Base-by-base conservation (phyloP, 2,329 filamentous ascomycete genomes). In the Aspergillus arachidicola region DNA sequence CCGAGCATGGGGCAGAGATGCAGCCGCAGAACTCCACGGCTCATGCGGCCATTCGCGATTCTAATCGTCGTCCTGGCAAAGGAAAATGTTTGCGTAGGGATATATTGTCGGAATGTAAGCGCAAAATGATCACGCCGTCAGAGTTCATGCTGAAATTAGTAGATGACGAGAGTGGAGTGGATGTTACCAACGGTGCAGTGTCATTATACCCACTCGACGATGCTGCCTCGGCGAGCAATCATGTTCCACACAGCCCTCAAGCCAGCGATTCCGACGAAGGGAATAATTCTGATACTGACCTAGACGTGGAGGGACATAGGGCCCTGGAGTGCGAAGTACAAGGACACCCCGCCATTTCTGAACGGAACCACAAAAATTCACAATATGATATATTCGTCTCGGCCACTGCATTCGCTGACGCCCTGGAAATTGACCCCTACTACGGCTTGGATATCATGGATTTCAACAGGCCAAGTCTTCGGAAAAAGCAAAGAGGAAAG, bases 381-480 rank as follows among this genome's bases (percentile, higher is more conserved):
- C 61, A 59, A 12, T 41, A 36, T 58, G 58, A 65, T 43, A 65
- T 70, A 43, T 88, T 87, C 69, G 84, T 85, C 19, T 81, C 82
- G 43, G 87, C 86, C 6, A 81, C 81, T 53, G 80, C 83, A 19
- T 82, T 89, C 69, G 86, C 85, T 3, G 86, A 87, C 72, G 81
- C 83, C 0, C 78, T 88, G 2, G 85, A 88, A n/a, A 77, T 80
- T 65, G 84, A 86, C 67, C 84, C 86, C 2, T 86, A 87, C 64
- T 87, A 90, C 64, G 91, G 88, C 10, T 89, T 97, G 66, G 93
- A 97, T 72, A 82, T 96, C 51, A 94, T 95, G 89, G 92, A 96
- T 71, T 92, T 91, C 79, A 86, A 91, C 19, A 84, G 89, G 30
- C 88, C 89, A 1, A 92, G 88, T 59, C 76, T 93, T 6, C 85